Evolutionary conservation across 805 yeast species (phyloP).

Genomic region (Candida rishiriensis): DNA sequence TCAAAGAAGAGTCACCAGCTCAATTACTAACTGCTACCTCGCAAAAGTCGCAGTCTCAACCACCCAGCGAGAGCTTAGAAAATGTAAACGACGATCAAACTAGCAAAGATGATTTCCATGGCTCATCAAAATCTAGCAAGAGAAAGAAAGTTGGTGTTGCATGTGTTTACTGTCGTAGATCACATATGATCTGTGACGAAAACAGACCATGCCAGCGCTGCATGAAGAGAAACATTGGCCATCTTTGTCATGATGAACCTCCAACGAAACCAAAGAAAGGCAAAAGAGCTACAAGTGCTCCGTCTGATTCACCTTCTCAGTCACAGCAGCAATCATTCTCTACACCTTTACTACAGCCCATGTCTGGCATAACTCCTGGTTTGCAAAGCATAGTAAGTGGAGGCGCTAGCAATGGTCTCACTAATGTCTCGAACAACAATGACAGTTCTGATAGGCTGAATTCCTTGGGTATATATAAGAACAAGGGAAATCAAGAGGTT

Average conservation of each 20-base stretch:
- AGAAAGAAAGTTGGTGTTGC: constrained; percentile 60
- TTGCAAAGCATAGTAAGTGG: constrained; percentile 4
- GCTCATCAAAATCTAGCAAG: constrained; percentile 5
- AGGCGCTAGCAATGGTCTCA: not conserved
- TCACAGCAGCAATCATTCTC: constrained; percentile 1
- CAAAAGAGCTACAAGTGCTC: constrained; percentile 7
- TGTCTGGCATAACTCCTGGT: constrained; percentile 6
- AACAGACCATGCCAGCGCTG: constrained; percentile 76
- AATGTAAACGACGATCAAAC: too few relatives aligned
- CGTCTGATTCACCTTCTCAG: not conserved
- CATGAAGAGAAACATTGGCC: constrained; percentile 81
- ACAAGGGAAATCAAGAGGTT: not conserved
- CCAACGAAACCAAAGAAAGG: constrained; percentile 37
- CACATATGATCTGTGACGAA: constrained; percentile 92
- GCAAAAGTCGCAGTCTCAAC: too few relatives aligned
- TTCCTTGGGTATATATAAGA: constrained; percentile 11
- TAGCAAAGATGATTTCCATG: too few relatives aligned
- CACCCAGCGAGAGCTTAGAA: too few relatives aligned
- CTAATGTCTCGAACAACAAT: constrained; percentile 1
- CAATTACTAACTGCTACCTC: too few relatives aligned
- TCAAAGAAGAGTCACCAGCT: too few relatives aligned
- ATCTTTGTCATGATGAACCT: constrained; percentile 77
- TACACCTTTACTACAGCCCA: not conserved
- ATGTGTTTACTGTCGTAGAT: constrained; percentile 86
- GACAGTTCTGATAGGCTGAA: constrained; percentile 9